Conservation (phyloP, 2,329 filamentous ascomycete species). For the Pseudogymnoascus sp. region DNA sequence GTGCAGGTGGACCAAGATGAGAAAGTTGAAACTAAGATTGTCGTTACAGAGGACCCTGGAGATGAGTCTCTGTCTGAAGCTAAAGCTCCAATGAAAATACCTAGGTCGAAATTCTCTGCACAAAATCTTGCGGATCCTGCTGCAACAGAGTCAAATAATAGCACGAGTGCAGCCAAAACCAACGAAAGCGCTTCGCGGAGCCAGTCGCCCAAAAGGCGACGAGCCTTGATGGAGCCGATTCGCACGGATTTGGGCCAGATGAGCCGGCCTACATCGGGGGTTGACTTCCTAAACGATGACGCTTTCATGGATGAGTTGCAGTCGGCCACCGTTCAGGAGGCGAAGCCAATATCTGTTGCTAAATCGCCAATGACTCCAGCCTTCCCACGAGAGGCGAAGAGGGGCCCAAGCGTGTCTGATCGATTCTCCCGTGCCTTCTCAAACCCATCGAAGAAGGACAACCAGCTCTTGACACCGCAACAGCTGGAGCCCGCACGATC, state of each 20-base stretch:
- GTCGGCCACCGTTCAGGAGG: slow-evolving; percentile 72
- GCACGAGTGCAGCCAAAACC: not conserved
- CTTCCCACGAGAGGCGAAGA: slow-evolving; percentile 34
- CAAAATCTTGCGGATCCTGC: slow-evolving; percentile 17
- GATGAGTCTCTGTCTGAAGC: slow-evolving; percentile 2
- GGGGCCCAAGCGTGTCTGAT: slow-evolving; percentile 17
- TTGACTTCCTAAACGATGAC: slow-evolving; percentile 61
- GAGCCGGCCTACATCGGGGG: slow-evolving; percentile 29
- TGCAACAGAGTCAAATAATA: not conserved
- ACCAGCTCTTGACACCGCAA: slow-evolving; percentile 24
- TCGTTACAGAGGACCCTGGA: not conserved
- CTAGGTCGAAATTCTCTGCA: slow-evolving; percentile 23
- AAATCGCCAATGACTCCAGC: slow-evolving; percentile 74
- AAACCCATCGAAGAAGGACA: slow-evolving; percentile 27
- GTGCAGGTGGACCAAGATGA: not conserved
- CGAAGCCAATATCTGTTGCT: slow-evolving; percentile 68
- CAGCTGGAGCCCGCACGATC: slow-evolving; percentile 21
- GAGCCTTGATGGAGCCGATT: slow-evolving; percentile 43
- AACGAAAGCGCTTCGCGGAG: not conserved
- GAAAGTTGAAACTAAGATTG: not conserved
- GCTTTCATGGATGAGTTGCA: slow-evolving; percentile 79
- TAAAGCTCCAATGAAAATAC: slow-evolving; percentile 17
- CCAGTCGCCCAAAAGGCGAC: slow-evolving; percentile 19
- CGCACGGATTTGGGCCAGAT: slow-evolving; percentile 36
- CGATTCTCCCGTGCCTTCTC: slow-evolving; percentile 28